Base-by-base conservation (phyloP, 2,329 filamentous ascomycete genomes). In the Arthrobotrys conoides region DNA sequence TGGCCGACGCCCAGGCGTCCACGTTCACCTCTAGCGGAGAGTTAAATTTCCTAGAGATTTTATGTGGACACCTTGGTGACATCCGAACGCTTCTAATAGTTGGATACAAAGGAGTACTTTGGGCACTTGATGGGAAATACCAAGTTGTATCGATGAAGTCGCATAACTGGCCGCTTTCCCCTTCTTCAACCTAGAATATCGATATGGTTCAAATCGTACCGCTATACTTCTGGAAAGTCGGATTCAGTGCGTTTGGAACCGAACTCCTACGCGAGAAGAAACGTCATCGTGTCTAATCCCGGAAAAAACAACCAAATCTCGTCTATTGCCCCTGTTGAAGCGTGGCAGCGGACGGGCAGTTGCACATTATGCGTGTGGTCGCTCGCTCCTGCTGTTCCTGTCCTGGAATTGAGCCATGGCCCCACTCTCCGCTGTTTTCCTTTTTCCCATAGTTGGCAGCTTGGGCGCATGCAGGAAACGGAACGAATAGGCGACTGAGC, bases 311-410 rank as follows among this genome's bases (percentile, higher is more conserved):
- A 59, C 73, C 73, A 77, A 77, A 77, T 71, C 73, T 77, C 73
- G 73, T 77, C 73, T 77, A 77, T 77, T 71, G 73, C 73, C 73
- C 73, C 73, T 77, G 73, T 77, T 77, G 73, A 77, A 77, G 73
- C 73, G 73, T 77, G 73, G 73, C 73, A 77, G 73, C 73, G 73
- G 73, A 77, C 73, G 73, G 73, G 73, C 73, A 77, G 73, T 77
- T 77, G 73, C 73, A 77, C 73, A 77, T 71, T 77, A 77, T 77
- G 67, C 73, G 73, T 77, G 66, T 77, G 66, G 73, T 71, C 53
- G 61, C 67, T 77, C 73, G 46, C 67, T 77, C 73, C 73, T 77
- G 67, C 73, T 77, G 59, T 77, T 77, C 67, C 73, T 77, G 73
- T 77, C 73, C 67, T 71, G 67, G 66, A 71, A 67, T 67, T 66